Base-by-base conservation (phyloP, 192 early-diverging fungal species). In the Dissophora ornata region DNA sequence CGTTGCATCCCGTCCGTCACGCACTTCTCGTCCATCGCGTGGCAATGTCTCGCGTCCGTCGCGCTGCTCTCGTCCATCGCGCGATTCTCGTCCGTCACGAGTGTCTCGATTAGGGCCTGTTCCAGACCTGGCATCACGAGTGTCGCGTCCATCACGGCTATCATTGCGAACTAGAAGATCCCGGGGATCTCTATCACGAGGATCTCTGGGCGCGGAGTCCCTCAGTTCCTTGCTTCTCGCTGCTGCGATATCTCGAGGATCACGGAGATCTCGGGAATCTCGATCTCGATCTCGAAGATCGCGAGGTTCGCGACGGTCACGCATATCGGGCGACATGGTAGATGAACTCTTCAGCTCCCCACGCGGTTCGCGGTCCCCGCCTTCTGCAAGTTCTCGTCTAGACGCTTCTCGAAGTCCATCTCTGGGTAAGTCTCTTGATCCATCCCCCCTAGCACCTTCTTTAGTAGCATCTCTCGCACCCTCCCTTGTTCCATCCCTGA, bases 201-300 rank as follows among this genome's bases (percentile, higher is more conserved):
- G 70, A 30, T 74, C 70, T 40, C 70, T 38, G 6, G 70, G 70
- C 1, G 70, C 70, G n/a, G 50, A 65, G 30, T 74, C 70, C 9
- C 70, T 47, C 30, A 74, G 53, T 9, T 74, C 70, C 49, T 74
- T 74, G 12, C 70, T 42, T 22, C 58, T 62, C 7, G 34, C 49
- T 9, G 34, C 49, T 9, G 50, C 57, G 29, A 54, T 51, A 9
- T 71, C 70, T n/a, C 70, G 54, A 13, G 56, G 34, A 45, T 74
- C 70, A 15, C 70, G 70, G 10, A 34, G 53, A 29, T 74, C 68
- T 13, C 67, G 50, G 11, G 6, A 8, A 1, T 62, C 61, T 8
- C 51, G n/a, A 33, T n/a, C n/a, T 9, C 32, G 44, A 10, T 45
- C 44, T 12, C 44, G 44, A 45, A n/a, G 44, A 9, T 64, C 67